Base-by-base conservation (phyloP, 169 alveolate genomes). In the Cryptosporidium muris region DNA sequence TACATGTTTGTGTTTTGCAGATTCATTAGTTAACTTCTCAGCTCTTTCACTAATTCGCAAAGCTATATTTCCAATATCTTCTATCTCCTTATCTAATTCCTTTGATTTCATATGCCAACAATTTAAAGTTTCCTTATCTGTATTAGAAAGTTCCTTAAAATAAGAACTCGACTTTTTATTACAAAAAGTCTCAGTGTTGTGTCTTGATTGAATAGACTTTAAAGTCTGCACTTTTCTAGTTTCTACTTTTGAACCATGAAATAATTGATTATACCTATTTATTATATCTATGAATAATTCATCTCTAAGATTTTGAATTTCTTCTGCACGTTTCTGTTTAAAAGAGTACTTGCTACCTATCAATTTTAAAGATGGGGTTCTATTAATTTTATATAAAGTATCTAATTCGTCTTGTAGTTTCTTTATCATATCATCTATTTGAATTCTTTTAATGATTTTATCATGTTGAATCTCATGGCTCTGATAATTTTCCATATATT, bases 21-120 rank as follows among this genome's bases (percentile, higher is more conserved):
- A 52, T 42, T 62, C 67, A n/a, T 6, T 12, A 8, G 65, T 64
- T 9, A 74, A 63, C 49, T 58, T 52, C 6, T 7, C 51, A 8
- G 85, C 85, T 25, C 45, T 74, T 11, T 74, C 74, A 6, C 74
- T 68, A 37, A 74, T 58, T 62, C 62, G 54, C 25, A 42, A 42
- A 11, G 85, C 85, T 14, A 38, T 37, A 25, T 74, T 58, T 2
- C 85, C 85, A 42, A 74, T 14, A 43, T 74, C 85, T 47, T 37
- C 60, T 8, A 74, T 60, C 1, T 58, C 85, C 2, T 11, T 3
- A 25, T 58, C 67, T n/a, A 74, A 43, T 56, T 52, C 49, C 5
- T 14, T 8, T 47, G 14, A 58, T 34, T 12, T 34, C 2, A n/a
- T 7, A 45, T 11, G 36, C 85, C 85, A 74, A 11, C 60, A 47